These are phyloP conservation scores for Dioscorea cayenensis DNA, from an alignment of 116 monocot species.

Conservation along the genomic window DNA sequence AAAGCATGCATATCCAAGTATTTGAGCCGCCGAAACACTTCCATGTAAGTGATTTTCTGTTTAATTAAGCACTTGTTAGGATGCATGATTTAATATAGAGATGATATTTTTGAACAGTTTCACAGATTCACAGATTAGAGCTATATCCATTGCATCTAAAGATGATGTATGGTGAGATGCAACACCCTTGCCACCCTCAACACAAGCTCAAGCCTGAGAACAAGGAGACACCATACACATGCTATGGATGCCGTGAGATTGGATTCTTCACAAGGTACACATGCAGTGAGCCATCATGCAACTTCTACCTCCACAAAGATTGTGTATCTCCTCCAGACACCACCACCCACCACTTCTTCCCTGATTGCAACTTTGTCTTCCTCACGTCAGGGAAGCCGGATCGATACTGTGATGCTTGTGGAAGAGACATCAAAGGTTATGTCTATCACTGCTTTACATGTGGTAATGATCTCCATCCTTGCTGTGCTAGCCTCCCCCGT, in stretches of 20 bases:
- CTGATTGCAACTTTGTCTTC: slow-evolving; percentile 3
- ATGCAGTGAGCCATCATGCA: slow-evolving; percentile 3
- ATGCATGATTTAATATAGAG: too few relatives aligned
- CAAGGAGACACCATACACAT: slow-evolving; percentile 6
- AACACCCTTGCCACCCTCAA: slow-evolving; percentile 4
- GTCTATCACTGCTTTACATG: slow-evolving; percentile 10
- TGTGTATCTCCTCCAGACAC: background rate
- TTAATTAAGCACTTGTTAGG: too few relatives aligned
- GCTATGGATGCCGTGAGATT: slow-evolving; percentile 11
- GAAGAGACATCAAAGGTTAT: slow-evolving; percentile 14
- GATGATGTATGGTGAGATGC: background rate
- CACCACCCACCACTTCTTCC: slow-evolving; percentile 18
- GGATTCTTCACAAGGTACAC: slow-evolving; percentile 13
- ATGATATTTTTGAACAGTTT: too few relatives aligned
- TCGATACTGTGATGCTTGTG: slow-evolving; percentile 17
- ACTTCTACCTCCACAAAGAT: slow-evolving; percentile 17
- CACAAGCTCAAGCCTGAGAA: slow-evolving; percentile 12
- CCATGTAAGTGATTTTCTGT: too few relatives aligned
- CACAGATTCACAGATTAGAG: too few relatives aligned
- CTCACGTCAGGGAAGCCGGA: background rate
- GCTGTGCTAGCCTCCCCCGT: slow-evolving; percentile 8
- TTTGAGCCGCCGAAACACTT: too few relatives aligned
- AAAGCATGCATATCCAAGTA: too few relatives aligned
- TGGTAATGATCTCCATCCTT: slow-evolving; percentile 9
- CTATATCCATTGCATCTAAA: background rate